Conservation (phyloP, 768 basidiomycete species). For the Paxillus ammoniavirescens region DNA sequence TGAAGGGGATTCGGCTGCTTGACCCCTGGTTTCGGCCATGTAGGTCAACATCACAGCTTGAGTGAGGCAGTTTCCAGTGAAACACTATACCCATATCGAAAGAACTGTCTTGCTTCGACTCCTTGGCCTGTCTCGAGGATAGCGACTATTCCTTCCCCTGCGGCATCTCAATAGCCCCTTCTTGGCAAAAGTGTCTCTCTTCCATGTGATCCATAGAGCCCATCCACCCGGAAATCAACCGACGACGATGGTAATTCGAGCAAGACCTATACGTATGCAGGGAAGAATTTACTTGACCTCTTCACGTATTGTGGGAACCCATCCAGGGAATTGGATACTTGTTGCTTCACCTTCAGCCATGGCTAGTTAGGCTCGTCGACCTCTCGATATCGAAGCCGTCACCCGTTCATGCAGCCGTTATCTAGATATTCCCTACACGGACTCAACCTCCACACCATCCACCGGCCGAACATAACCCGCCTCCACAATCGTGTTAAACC, state of each 20-base stretch:
- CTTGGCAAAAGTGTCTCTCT: too few relatives aligned
- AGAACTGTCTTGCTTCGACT: too few relatives aligned
- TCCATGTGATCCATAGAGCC: conserved; percentile 45
- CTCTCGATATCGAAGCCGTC: not conserved
- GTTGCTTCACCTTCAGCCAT: too few relatives aligned
- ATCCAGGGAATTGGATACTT: too few relatives aligned
- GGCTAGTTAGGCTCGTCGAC: not conserved
- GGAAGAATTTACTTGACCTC: too few relatives aligned
- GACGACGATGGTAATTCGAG: conserved; percentile 62
- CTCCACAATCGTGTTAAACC: conserved; percentile 52
- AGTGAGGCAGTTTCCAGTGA: too few relatives aligned
- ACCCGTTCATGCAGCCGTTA: not conserved
- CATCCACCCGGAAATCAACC: conserved; percentile 43
- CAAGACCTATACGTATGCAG: conserved; percentile 49
- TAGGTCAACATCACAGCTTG: too few relatives aligned
- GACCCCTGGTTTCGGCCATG: not conserved
- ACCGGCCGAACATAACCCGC: conserved; percentile 46
- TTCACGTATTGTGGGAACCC: too few relatives aligned
- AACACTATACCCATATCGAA: too few relatives aligned
- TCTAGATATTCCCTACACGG: conserved; percentile 6
- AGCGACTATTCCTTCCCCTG: too few relatives aligned
- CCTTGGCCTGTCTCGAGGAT: too few relatives aligned
- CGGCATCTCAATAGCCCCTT: too few relatives aligned
- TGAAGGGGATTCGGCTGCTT: conserved; percentile 38
- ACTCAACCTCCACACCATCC: conserved; percentile 48